These are phyloP conservation scores for Penicillium turbatum DNA, from an alignment of 495 filamentous ascomycete genomes.

Conservation along the genomic window DNA sequence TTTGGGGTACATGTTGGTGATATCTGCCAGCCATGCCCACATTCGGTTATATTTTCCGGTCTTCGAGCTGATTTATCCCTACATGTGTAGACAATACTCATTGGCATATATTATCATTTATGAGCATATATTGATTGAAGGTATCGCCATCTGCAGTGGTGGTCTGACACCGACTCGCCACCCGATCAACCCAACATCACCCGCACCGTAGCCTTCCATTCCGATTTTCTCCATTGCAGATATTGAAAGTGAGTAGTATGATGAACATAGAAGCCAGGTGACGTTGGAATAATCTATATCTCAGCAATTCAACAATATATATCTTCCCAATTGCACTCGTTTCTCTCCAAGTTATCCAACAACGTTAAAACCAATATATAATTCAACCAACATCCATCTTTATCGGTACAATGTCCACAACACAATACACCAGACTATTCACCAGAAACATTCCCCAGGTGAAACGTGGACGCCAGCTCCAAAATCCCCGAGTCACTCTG, in stretches of 20 bases:
- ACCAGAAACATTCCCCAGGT: conserved; percentile 17
- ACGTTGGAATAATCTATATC: not conserved
- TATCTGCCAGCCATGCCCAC: too few species aligned
- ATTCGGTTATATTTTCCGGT: too few species aligned
- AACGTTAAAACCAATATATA: not conserved
- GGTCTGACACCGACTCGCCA: conserved; percentile 3
- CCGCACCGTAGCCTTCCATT: not conserved
- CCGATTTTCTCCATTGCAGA: not conserved
- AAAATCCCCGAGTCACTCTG: conserved; percentile 9
- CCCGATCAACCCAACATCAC: not conserved
- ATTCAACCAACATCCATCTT: not conserved
- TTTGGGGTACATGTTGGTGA: too few species aligned
- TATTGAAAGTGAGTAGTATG: not conserved
- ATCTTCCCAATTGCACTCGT: not conserved
- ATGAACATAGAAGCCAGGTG: conserved; percentile 1
- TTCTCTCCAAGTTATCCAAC: not conserved
- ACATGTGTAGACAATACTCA: too few species aligned
- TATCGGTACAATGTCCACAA: not conserved
- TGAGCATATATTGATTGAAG: not conserved
- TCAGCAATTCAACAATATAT: not conserved
- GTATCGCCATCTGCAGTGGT: not conserved
- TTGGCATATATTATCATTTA: too few species aligned
- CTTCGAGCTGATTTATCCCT: too few species aligned
- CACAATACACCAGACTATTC: conserved; percentile 16
- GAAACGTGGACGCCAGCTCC: conserved; percentile 5